Conservation (phyloP, 2,329 filamentous ascomycete genomes). For the Trichoderma harzianum region DNA sequence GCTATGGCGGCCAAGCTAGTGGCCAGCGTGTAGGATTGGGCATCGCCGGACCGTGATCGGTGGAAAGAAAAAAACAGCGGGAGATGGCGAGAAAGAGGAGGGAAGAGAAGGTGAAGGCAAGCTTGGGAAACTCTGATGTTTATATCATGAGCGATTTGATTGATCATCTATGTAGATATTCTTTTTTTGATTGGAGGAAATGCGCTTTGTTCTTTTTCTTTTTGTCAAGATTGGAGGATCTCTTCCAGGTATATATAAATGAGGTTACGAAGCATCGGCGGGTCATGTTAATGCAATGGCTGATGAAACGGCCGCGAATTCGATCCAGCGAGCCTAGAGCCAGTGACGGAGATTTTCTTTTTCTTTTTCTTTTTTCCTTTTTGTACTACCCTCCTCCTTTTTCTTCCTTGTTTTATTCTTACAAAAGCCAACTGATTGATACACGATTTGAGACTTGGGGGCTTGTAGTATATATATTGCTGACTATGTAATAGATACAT, state of each 20-base stretch:
- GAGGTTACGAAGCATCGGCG: slow-evolving; percentile 9
- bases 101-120: background rate
- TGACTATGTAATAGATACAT: background rate
- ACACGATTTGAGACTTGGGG: background rate
- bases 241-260: slow-evolving; percentile 12
- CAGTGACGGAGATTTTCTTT: background rate
- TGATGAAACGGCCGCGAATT: slow-evolving; percentile 3
- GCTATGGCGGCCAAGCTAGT: slow-evolving; percentile 21
- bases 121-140: slow-evolving; percentile 3
- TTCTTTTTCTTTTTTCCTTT: background rate
- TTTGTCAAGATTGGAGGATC: slow-evolving; percentile 15
- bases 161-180: slow-evolving; percentile 16
- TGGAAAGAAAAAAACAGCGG: background rate
- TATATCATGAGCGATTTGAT: slow-evolving; percentile 14
- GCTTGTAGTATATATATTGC: background rate
- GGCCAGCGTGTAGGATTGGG: slow-evolving; percentile 49
- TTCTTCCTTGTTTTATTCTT: background rate
- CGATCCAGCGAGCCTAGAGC: too few relatives aligned
- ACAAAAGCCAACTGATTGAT: background rate
- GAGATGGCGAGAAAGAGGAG: background rate
- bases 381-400: background rate
- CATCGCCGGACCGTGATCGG: slow-evolving; percentile 43
- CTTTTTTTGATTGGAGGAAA: slow-evolving; percentile 16
- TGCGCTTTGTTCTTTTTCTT: background rate
- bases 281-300: slow-evolving; percentile 6